A percentile compares a stretch with the other conserved stretches of the same genome.
phyloP scores from a whole-genome alignment of 768 basidiomycete species.

The Boletus barrowsii region DNA sequence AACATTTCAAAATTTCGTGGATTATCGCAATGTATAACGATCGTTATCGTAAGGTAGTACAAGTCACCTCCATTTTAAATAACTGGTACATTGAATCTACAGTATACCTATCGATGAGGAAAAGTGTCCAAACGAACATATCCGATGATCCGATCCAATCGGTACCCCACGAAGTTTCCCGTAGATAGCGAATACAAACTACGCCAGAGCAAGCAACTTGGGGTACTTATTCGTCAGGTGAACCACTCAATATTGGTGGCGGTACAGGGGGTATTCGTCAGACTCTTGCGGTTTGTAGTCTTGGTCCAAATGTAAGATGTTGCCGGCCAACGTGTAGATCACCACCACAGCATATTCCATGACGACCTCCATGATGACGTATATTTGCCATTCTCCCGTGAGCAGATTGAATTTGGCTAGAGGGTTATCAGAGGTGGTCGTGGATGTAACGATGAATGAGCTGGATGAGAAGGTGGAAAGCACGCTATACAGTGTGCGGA shows the following conservation, averaged over 20 bases:
- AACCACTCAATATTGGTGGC: conserved; percentile 25
- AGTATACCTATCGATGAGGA: not conserved
- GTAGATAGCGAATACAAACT: not conserved
- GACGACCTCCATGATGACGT: conserved; percentile 54
- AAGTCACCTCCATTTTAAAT: not conserved
- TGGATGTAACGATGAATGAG: conserved; percentile 36
- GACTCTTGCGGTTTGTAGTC: conserved; percentile 27
- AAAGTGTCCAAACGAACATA: too few species aligned
- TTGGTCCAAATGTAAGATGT: conserved; percentile 27
- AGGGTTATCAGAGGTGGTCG: conserved; percentile 27
- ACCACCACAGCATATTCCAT: conserved; percentile 55
- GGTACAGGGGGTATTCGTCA: conserved; percentile 35
- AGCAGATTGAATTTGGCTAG: conserved; percentile 56
- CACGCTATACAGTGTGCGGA: conserved; percentile 46
- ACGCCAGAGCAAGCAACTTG: not conserved
- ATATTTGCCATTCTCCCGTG: conserved; percentile 57
- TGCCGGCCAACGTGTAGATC: conserved; percentile 39
- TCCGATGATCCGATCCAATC: too few species aligned
- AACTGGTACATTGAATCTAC: not conserved
- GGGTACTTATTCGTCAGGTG: too few species aligned
- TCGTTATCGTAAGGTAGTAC: not conserved
- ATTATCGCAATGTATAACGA: not conserved
- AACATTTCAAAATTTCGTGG: conserved; percentile 37
- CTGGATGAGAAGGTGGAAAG: conserved; percentile 52
- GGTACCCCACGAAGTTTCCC: too few species aligned